A percentile compares a stretch with the other conserved stretches of the same genome.
These are phyloP conservation scores for Capronia epimyces DNA, from an alignment of 2,329 filamentous ascomycete genomes.

Conservation along the genomic window DNA sequence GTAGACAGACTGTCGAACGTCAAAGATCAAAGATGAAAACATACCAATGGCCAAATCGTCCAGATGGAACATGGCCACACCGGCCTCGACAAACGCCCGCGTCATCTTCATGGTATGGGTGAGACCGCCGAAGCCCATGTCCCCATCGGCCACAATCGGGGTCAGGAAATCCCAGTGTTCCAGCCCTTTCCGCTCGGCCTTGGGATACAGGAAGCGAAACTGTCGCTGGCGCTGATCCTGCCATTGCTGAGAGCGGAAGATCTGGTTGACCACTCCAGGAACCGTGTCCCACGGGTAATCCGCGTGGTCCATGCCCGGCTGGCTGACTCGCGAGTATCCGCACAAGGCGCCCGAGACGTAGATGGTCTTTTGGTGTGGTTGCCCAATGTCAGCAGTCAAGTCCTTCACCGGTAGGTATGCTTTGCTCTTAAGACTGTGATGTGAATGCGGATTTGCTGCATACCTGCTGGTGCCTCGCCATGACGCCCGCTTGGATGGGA, in stretches of 20 bases:
- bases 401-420: too few relatives aligned
- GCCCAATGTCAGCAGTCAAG: too few relatives aligned
- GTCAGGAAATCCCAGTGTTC: slow-evolving; percentile 40
- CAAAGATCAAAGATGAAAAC: neutral
- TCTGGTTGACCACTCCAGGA: slow-evolving; percentile 39
- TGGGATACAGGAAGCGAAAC: slow-evolving; percentile 33
- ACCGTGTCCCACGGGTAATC: slow-evolving; percentile 43
- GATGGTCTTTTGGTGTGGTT: slow-evolving; percentile 33
- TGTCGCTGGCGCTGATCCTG: slow-evolving; percentile 41
- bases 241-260: slow-evolving; percentile 40
- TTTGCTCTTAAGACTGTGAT: too few relatives aligned
- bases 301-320: slow-evolving; percentile 40
- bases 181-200: slow-evolving; percentile 32
- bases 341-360: slow-evolving; percentile 41
- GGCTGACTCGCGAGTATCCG: slow-evolving; percentile 36
- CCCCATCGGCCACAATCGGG: slow-evolving; percentile 41
- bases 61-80: slow-evolving; percentile 43
- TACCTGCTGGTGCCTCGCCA: slow-evolving; percentile 14
- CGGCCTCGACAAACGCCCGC: slow-evolving; percentile 40
- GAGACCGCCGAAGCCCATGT: slow-evolving; percentile 42
- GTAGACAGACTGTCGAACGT: too few relatives aligned
- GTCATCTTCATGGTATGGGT: slow-evolving; percentile 41
- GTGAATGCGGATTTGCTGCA: neutral
- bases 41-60: slow-evolving; percentile 43
- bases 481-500: slow-evolving; percentile 5